These are phyloP conservation scores for Leccinum pachyderme DNA, from an alignment of 1,284 basidiomycete genomes.

Conservation along the genomic window DNA sequence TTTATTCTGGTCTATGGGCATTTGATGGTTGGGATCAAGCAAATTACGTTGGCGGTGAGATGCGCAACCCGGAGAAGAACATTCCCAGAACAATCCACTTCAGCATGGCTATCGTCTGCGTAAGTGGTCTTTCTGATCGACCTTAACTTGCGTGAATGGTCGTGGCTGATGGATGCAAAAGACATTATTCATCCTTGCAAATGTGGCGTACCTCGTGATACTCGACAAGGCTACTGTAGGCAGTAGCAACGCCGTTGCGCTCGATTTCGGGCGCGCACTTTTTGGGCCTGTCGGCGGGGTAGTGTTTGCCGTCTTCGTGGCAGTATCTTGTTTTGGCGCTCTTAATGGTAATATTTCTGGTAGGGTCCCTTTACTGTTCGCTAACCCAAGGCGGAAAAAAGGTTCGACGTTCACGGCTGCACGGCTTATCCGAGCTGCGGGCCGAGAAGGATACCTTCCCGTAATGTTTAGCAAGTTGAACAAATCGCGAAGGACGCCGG, in stretches of 20 bases:
- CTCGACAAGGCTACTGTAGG: constrained; percentile 77
- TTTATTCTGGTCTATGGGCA: constrained; percentile 96
- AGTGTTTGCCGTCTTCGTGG: constrained; percentile 87
- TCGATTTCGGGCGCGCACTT: constrained; percentile 89
- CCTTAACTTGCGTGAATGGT: not conserved
- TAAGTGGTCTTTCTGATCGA: constrained; percentile 34
- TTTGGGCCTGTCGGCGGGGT: constrained; percentile 86
- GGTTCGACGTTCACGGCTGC: constrained; percentile 82
- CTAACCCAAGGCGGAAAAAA: constrained; percentile 28
- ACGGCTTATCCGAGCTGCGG: constrained; percentile 85
- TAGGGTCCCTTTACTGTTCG: constrained; percentile 1
- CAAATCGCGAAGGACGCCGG: constrained; percentile 71
- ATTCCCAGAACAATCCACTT: constrained; percentile 88
- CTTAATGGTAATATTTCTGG: constrained; percentile 61
- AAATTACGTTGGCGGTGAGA: constrained; percentile 92
- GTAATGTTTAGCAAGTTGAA: constrained; percentile 78
- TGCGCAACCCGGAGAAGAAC: constrained; percentile 80
- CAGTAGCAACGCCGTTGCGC: constrained; percentile 88
- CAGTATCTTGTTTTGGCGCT: constrained; percentile 92
- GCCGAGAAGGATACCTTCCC: constrained; percentile 86
- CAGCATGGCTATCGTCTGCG: constrained; percentile 79
- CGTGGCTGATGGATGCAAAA: constrained; percentile 25
- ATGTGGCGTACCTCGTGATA: constrained; percentile 91
- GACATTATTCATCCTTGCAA: constrained; percentile 78
- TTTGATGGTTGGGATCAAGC: constrained; percentile 94